Evolutionary conservation across 768 basidiomycete species (phyloP), one percentile per base, ranked within the genome.

Genomic region (Sistotremastrum suecicum): DNA sequence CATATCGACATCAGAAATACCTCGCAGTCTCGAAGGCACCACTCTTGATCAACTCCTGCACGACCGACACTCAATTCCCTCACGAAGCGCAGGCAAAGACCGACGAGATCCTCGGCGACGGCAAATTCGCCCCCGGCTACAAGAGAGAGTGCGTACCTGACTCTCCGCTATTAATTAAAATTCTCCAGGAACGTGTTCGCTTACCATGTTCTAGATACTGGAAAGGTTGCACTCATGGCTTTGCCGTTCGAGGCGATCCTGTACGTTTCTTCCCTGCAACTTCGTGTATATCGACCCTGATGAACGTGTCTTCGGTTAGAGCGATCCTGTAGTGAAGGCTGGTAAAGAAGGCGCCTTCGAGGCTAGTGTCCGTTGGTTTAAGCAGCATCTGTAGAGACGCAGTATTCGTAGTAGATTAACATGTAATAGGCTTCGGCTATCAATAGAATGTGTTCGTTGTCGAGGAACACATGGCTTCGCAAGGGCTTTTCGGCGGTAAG

Each of bases 21-120:
- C 52, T 61, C 39, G 45, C 53, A 2, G 51, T 42, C 7, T 64
- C 77, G 32, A 69, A 69, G 40, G 68, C 68, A 1, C 78, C 81
- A 20, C 65, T 83, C 30, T 68, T 85, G 36, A 77, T 83, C 62
- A 82, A 82, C 65, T 74, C 72, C 38, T 81, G 80, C 61, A 66
- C 70, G 30, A 37, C 56, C 31, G 78, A 82, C 57, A 2, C 34
- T 4, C 58, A 60, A 54, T 83, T 80, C 67, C 72, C 76, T 5
- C 40, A 36, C 1, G 69, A 71, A 37, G 43, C 64, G 3, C 68
- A 71, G 45, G 58, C 54, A 1, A 49, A 63, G 42, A 74, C 76
- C 2, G 75, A 78, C 44, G 54, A 63, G 42, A 63, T 80, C 37
- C 56, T 81, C 8, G 72, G 67, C 0, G 61, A 61, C 11, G 65